These are phyloP conservation scores for Casuarina glauca DNA, from an alignment of 306 rosid species.

Conservation along the genomic window DNA sequence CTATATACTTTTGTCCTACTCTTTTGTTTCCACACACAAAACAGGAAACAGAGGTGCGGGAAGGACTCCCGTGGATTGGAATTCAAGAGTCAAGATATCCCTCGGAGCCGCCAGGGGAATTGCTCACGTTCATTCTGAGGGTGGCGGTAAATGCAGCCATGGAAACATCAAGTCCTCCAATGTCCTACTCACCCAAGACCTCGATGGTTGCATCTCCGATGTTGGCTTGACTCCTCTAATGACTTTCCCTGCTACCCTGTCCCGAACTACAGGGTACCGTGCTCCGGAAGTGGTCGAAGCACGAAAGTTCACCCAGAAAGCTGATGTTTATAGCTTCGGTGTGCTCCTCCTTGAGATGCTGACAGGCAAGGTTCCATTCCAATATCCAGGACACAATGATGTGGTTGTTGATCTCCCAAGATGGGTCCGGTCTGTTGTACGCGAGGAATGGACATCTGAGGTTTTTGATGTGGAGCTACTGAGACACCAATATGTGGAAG, in stretches of 20 bases:
- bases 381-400: slow-evolving; percentile 50
- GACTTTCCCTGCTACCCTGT: slow-evolving; percentile 55
- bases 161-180: slow-evolving; percentile 82
- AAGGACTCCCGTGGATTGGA: slow-evolving; percentile 69
- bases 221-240: slow-evolving; percentile 59
- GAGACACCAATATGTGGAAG: slow-evolving; percentile 58
- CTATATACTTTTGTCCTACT: slow-evolving; percentile 1
- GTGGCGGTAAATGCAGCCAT: slow-evolving; percentile 55
- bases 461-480: slow-evolving; percentile 77
- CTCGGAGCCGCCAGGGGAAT: slow-evolving; percentile 65
- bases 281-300: slow-evolving; percentile 71
- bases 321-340: slow-evolving; percentile 79
- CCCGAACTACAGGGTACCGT: slow-evolving; percentile 57
- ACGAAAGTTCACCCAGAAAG: slow-evolving; percentile 56
- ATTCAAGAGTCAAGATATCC: slow-evolving; percentile 62
- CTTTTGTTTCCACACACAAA: slow-evolving; percentile 2
- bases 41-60: slow-evolving; percentile 59
- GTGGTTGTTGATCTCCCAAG: slow-evolving; percentile 73
- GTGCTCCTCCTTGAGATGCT: slow-evolving; percentile 78
- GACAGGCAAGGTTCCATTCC: slow-evolving; percentile 63
- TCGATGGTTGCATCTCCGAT: slow-evolving; percentile 61
- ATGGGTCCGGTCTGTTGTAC: slow-evolving; percentile 82
- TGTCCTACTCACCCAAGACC: slow-evolving; percentile 62
- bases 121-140: slow-evolving; percentile 60
- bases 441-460: slow-evolving; percentile 92